These are phyloP conservation scores for Suillus subalutaceus DNA, from an alignment of 768 basidiomycete species.

Conservation along the genomic window DNA sequence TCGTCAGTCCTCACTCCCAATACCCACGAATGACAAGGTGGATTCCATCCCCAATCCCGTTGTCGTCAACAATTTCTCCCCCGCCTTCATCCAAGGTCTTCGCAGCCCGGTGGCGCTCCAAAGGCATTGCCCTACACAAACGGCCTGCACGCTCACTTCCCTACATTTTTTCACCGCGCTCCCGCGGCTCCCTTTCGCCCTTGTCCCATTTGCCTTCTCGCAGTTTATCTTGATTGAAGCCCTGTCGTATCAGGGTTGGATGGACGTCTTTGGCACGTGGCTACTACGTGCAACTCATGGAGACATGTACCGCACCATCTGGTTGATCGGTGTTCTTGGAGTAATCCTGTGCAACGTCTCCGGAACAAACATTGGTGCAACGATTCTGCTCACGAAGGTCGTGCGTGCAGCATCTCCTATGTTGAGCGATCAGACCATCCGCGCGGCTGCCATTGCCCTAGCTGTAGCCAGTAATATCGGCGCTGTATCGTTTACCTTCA, in stretches of 20 bases:
- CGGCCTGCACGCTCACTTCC: conserved; percentile 52
- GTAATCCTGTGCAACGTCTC: conserved; percentile 80
- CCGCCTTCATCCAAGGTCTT: not conserved
- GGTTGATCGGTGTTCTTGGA: conserved; percentile 70
- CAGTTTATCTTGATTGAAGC: conserved; percentile 94
- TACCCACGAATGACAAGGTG: not conserved
- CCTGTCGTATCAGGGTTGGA: conserved; percentile 84
- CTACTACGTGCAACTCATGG: conserved; percentile 46
- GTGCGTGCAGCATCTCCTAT: conserved; percentile 50
- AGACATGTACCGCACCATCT: conserved; percentile 54
- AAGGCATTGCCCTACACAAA: conserved; percentile 1
- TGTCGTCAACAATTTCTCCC: not conserved
- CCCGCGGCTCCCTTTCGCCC: conserved; percentile 73
- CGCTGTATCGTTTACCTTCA: conserved; percentile 87
- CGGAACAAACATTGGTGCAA: conserved; percentile 91
- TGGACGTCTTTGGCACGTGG: conserved; percentile 78
- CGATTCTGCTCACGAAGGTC: conserved; percentile 85
- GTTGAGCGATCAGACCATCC: conserved; percentile 38
- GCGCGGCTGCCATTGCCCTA: conserved; percentile 70
- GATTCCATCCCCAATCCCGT: conserved; percentile 5
- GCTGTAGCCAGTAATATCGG: conserved; percentile 90
- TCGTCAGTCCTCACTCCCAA: not conserved
- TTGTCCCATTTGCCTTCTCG: conserved; percentile 90
- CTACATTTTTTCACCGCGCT: conserved; percentile 69
- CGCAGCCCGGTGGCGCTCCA: not conserved